Conservation (phyloP, 176 grass and related monocot species). For the Sorghum bicolor region Sorghum_bicolor_NCBIv3 NC_012872.2:48310001-48310500, state of each 20-base stretch:
- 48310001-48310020: not conserved
- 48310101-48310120: not conserved
- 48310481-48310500: not conserved
- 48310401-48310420: not conserved
- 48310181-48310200: slow-evolving; percentile 86
- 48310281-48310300: slow-evolving; percentile 92
- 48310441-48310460: not conserved
- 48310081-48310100: not conserved
- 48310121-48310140: slow-evolving; percentile 8
- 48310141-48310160: slow-evolving; percentile 75
- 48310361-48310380: not conserved
- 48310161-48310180: slow-evolving; percentile 80
- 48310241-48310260: slow-evolving; percentile 82
- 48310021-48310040: not conserved
- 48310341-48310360: slow-evolving; percentile 41
- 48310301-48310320: slow-evolving; percentile 84
- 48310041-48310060: not conserved
- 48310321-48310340: slow-evolving; percentile 85
- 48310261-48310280: slow-evolving; percentile 75
- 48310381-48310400: not conserved
- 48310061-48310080: not conserved
- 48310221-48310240: slow-evolving; percentile 89
- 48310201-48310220: slow-evolving; percentile 95
- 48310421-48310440: not conserved
- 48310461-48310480: slow-evolving; percentile 12